Evolutionary conservation across 1,284 basidiomycete species (phyloP), one percentile per base, ranked within the genome.

Genomic region (Papiliotrema fonsecae): DNA sequence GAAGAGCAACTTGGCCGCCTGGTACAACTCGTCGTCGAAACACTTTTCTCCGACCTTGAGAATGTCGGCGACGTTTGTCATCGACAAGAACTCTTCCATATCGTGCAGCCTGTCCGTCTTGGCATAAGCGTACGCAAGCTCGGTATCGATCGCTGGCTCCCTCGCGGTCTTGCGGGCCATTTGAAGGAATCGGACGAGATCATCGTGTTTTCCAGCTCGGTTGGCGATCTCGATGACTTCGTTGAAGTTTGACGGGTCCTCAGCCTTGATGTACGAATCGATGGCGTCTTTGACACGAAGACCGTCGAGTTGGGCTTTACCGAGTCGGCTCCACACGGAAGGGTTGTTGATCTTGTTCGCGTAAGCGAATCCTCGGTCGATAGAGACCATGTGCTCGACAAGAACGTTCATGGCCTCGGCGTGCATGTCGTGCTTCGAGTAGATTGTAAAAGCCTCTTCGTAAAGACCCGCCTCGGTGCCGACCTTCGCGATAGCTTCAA

Each of bases 81-180:
- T 97, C 32, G 82, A 81, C 54, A 99, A 77, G 82, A 99, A 99
- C 77, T 99, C 96, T 69, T 99, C 96, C 96, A 98, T 98, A 67
- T 97, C 96, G 69, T 96, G 92, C 21, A 97, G 77, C 52, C 92
- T 85, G 70, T 97, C 93, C 1, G 93, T 97, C 79, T 94, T 94
- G 37, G 93, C 93, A 70, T 96, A 97, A 1, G 92, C 88, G 67
- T 96, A 93, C 9, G 92, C 92, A 32, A 97, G 78, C 76, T 97
- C 91, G 14, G 96, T 98, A 72, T 99, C 96, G 64, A 99, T 94
- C 78, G 85, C 92, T 43, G 96, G 96, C 75, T 99, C 96, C 45
- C 96, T 85, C 21, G 97, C 82, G 48, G 88, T 85, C 79, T 97
- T 98, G 73, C 96, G 86, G n/a, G 96, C 92, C 96, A 98, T 98